Conservation (phyloP, 495 filamentous ascomycete genomes). For the Neurospora sp. region DNA sequence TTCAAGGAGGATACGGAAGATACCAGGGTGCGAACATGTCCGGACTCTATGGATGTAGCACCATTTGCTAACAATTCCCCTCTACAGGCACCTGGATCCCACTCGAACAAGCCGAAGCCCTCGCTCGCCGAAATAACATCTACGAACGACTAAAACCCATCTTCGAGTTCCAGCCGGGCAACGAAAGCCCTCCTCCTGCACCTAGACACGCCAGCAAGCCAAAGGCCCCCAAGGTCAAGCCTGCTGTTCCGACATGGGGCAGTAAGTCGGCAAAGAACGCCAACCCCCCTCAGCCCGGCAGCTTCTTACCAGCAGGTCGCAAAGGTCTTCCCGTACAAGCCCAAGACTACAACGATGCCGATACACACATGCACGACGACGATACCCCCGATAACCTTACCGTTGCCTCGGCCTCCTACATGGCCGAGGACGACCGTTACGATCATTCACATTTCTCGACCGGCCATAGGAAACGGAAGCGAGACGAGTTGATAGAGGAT, state of each 20-base stretch:
- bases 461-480: constrained; percentile 69
- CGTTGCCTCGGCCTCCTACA: constrained; percentile 68
- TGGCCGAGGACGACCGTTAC: constrained; percentile 68
- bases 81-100: constrained; percentile 87
- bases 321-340: constrained; percentile 21
- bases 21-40: constrained; percentile 63
- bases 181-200: constrained; percentile 81
- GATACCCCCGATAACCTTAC: constrained; percentile 74
- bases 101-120: constrained; percentile 62
- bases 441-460: constrained; percentile 55
- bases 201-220: constrained; percentile 83
- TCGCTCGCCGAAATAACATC: constrained; percentile 78
- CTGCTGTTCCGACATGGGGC: constrained; percentile 44
- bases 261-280: constrained; percentile 25
- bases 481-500: constrained; percentile 55
- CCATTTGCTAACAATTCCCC: constrained; percentile 10
- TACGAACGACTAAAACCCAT: constrained; percentile 73
- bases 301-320: constrained; percentile 16
- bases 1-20: constrained; percentile 97
- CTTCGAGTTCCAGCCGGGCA: constrained; percentile 79
- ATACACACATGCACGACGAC: constrained; percentile 59
- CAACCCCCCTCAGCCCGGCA: constrained; percentile 8
- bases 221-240: constrained; percentile 49
- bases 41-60: not conserved
- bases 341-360: constrained; percentile 37